A percentile compares a stretch with the other conserved stretches of the same genome.
phyloP scores from a whole-genome alignment of 768 basidiomycete species.

The Russula sp. region DNA sequence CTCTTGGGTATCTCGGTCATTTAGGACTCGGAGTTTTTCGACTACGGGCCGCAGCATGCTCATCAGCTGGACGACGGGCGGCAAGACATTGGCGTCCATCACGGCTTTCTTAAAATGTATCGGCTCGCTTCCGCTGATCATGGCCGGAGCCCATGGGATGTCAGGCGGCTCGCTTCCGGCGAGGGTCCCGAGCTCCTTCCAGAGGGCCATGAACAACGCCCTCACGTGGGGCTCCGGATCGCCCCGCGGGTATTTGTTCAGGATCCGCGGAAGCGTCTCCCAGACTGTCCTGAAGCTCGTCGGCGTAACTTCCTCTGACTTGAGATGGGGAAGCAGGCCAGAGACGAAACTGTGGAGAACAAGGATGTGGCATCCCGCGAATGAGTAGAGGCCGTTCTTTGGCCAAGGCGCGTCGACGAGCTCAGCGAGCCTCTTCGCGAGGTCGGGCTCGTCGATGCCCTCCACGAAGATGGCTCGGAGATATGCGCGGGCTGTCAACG shows the following conservation, averaged over 20 bases:
- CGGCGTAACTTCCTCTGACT: not conserved
- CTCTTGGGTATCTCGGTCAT: not conserved
- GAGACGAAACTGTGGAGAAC: slow-evolving; percentile 1
- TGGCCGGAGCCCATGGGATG: not conserved
- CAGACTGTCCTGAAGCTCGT: slow-evolving; percentile 9
- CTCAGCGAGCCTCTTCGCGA: not conserved
- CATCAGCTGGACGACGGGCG: slow-evolving; percentile 1
- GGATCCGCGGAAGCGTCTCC: slow-evolving; percentile 1
- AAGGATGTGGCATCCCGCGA: slow-evolving; percentile 2
- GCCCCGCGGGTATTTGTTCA: not conserved
- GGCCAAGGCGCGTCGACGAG: not conserved
- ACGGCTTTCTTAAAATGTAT: not conserved
- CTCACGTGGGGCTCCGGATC: not conserved
- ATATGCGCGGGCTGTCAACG: not conserved
- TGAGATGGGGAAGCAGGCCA: not conserved
- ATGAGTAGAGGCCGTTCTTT: not conserved
- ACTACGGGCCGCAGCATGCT: slow-evolving; percentile 7
- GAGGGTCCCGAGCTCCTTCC: not conserved
- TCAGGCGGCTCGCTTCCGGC: not conserved
- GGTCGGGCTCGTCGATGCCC: not conserved
- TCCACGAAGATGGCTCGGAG: not conserved
- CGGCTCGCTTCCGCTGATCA: not conserved
- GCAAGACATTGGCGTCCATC: not conserved
- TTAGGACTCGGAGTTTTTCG: not conserved
- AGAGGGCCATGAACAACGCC: slow-evolving; percentile 1